Conservation (phyloP, 768 basidiomycete species). For the Rhodotorula toruloides region DNA sequence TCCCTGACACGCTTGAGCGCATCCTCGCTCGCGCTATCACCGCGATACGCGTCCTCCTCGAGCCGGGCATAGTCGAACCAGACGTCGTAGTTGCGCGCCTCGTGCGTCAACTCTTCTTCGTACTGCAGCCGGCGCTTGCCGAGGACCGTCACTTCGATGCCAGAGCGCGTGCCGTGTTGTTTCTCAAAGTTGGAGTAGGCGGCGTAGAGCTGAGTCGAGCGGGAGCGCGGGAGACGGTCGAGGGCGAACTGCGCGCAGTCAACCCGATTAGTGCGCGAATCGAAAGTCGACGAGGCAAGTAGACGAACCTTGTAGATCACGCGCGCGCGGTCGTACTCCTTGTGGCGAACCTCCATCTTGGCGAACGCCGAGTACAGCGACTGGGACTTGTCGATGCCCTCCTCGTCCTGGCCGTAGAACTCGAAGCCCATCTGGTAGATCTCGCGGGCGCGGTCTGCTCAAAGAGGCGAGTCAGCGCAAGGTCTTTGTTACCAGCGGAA, state of each 20-base stretch:
- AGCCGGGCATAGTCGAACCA: constrained; percentile 96
- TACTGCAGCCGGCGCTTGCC: constrained; percentile 98
- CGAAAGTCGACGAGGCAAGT: not conserved
- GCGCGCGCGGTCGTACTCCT: constrained; percentile 92
- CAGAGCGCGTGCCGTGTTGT: constrained; percentile 81
- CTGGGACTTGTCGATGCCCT: constrained; percentile 72
- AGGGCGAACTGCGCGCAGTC: constrained; percentile 71
- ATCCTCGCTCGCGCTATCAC: constrained; percentile 65
- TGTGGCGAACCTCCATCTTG: constrained; percentile 92
- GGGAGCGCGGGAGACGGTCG: constrained; percentile 81
- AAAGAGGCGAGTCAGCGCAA: not conserved
- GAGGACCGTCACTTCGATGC: constrained; percentile 86
- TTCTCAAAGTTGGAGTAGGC: constrained; percentile 97
- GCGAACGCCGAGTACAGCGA: constrained; percentile 88
- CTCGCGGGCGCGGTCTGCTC: constrained; percentile 64
- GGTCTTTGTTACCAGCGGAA: too few species aligned
- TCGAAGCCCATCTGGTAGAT: constrained; percentile 86
- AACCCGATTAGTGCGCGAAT: not conserved
- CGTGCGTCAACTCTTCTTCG: constrained; percentile 87
- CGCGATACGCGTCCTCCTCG: constrained; percentile 78
- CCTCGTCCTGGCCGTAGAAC: constrained; percentile 59
- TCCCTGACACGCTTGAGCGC: constrained; percentile 70
- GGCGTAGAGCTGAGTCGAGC: constrained; percentile 79
- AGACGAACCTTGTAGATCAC: constrained; percentile 91
- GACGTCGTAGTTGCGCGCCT: constrained; percentile 89